A percentile compares a stretch with the other conserved stretches of the same genome.
These are phyloP conservation scores for Aspergillus sp. DNA, from an alignment of 2,329 filamentous ascomycete genomes.

Conservation along the genomic window DNA sequence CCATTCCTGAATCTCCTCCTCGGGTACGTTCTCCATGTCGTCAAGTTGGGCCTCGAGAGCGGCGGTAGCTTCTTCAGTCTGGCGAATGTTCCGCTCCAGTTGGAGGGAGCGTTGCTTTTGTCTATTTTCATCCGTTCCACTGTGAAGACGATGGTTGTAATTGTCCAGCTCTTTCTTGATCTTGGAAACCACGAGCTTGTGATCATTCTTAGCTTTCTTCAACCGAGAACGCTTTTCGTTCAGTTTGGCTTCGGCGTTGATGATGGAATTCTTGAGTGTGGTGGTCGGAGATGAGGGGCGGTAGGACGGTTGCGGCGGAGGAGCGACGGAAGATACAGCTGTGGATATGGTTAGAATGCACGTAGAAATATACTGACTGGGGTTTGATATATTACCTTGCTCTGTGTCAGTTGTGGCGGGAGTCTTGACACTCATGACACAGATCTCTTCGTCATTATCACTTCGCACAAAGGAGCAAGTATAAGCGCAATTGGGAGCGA, in stretches of 20 bases:
- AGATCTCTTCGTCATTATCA: conserved; percentile 54
- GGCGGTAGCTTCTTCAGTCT: conserved; percentile 59
- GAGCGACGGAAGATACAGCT: conserved; percentile 35
- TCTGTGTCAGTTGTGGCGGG: conserved; percentile 55
- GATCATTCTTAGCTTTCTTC: conserved; percentile 58
- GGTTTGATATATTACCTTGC: conserved; percentile 42
- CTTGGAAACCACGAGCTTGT: conserved; percentile 53
- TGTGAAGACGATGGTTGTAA: conserved; percentile 53
- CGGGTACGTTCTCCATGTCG: conserved; percentile 52
- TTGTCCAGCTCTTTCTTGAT: conserved; percentile 59
- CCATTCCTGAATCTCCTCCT: conserved; percentile 51
- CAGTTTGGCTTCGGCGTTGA: conserved; percentile 56
- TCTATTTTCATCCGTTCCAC: conserved; percentile 57
- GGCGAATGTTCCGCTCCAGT: conserved; percentile 57
- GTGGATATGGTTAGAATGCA: conserved; percentile 6
- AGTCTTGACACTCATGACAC: conserved; percentile 58
- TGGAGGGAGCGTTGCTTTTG: conserved; percentile 59
- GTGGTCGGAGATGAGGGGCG: conserved; percentile 61
- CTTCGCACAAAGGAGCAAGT: conserved; percentile 58
- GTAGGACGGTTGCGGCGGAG: conserved; percentile 53
- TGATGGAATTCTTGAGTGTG: conserved; percentile 61
- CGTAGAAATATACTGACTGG: background rate
- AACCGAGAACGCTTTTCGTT: conserved; percentile 55
- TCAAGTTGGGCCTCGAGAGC: conserved; percentile 52
- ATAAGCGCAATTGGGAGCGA: conserved; percentile 61